Evolutionary conservation across 2,329 filamentous ascomycete species (phyloP).

Genomic region (Sclerotinia minor): DNA sequence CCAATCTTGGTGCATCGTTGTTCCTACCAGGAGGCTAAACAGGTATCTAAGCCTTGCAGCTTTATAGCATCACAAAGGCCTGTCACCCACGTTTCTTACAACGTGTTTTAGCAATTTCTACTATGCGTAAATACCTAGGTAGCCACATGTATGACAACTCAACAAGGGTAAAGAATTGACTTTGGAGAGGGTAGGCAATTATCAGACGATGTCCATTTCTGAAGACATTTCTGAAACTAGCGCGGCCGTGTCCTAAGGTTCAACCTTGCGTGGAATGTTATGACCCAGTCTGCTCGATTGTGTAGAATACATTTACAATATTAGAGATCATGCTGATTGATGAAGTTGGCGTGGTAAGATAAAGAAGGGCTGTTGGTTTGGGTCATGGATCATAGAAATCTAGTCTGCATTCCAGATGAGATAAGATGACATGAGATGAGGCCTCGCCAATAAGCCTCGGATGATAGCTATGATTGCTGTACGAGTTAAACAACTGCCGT

Average conservation of each 20-base stretch:
- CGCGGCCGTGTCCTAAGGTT: neutral
- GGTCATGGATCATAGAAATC: neutral
- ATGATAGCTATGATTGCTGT: neutral
- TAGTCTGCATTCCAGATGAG: neutral
- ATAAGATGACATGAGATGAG: constrained; percentile 21
- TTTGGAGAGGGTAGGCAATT: neutral
- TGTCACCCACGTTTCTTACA: constrained; percentile 22
- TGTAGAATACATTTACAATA: neutral
- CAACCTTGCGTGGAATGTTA: neutral
- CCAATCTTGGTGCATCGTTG: neutral
- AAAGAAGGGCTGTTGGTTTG: neutral
- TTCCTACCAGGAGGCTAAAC: neutral
- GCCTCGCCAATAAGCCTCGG: constrained; percentile 2
- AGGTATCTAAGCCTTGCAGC: constrained; percentile 9
- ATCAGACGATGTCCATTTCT: constrained; percentile 5
- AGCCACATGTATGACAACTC: neutral
- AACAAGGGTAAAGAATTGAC: neutral
- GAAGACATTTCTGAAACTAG: neutral
- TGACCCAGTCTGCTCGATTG: neutral
- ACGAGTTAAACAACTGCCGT: constrained; percentile 17
- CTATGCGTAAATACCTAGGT: neutral
- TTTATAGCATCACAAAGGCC: constrained; percentile 2
- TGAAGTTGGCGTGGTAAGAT: constrained; percentile 4
- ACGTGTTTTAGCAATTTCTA: neutral
- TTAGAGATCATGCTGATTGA: neutral